A percentile compares a stretch with the other conserved stretches of the same genome.
phyloP scores from a whole-genome alignment of 2,329 filamentous ascomycete species.

The Penicillium paneum region DNA sequence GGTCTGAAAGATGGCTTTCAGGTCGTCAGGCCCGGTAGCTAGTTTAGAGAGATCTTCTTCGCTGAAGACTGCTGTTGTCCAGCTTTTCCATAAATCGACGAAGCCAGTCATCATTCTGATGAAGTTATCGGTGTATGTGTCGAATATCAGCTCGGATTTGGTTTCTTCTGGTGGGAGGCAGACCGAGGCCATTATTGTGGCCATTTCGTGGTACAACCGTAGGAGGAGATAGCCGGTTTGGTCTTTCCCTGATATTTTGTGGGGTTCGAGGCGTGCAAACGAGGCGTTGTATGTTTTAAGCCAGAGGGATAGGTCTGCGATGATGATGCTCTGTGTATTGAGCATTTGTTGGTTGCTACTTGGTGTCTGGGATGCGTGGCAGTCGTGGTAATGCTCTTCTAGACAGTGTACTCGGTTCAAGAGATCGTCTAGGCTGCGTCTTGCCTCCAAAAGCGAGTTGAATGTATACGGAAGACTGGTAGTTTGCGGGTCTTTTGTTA shows the following conservation, averaged over 20 bases:
- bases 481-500: constrained; percentile 9
- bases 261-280: not conserved
- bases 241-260: not conserved
- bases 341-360: not conserved
- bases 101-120: constrained; percentile 15
- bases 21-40: not conserved
- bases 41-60: not conserved
- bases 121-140: constrained; percentile 23
- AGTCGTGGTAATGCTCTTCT: constrained; percentile 5
- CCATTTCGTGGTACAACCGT: constrained; percentile 43
- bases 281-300: constrained; percentile 22
- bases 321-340: constrained; percentile 5
- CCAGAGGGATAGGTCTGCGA: constrained; percentile 18
- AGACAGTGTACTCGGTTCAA: constrained; percentile 19
- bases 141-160: constrained; percentile 26
- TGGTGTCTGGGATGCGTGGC: not conserved
- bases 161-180: constrained; percentile 18
- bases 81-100: constrained; percentile 11
- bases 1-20: not conserved
- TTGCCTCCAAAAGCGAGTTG: constrained; percentile 14
- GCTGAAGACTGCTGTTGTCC: not conserved
- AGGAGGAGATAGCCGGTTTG: constrained; percentile 34
- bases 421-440: constrained; percentile 21
- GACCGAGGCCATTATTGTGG: constrained; percentile 40
- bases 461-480: constrained; percentile 14